Conservation (phyloP, 2,329 filamentous ascomycete genomes). For the Verticillium alfalfae region DNA sequence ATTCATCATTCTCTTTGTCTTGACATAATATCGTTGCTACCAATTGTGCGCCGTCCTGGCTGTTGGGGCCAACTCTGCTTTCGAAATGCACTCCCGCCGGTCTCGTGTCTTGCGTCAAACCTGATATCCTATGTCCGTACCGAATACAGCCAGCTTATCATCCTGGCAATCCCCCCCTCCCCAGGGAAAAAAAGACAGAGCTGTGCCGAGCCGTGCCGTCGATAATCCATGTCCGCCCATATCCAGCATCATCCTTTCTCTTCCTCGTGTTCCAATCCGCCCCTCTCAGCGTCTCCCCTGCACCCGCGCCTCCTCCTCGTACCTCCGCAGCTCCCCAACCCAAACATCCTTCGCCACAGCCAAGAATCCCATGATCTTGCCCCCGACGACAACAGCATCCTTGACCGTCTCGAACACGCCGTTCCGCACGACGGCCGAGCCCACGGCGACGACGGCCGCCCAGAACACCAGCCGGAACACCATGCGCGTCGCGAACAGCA, state of each 20-base stretch:
- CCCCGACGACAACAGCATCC: conserved; percentile 44
- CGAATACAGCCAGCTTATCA: no score
- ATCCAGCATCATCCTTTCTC: no score
- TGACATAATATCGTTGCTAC: neutral
- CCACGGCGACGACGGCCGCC: conserved; percentile 48
- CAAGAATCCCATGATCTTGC: conserved; percentile 39
- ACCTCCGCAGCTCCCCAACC: conserved; percentile 51
- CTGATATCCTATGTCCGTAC: neutral
- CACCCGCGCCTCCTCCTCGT: conserved; percentile 40
- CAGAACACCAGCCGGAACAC: conserved; percentile 59
- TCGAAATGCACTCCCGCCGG: neutral
- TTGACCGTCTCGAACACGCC: conserved; percentile 59
- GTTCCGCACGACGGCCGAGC: conserved; percentile 56
- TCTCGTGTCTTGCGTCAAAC: neutral
- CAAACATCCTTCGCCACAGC: conserved; percentile 48
- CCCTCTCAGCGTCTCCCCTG: conserved; percentile 10
- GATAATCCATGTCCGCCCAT: no score
- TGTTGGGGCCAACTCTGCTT: neutral
- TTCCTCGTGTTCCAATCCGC: neutral
- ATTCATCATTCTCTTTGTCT: neutral
- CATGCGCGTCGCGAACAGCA: conserved; percentile 74
- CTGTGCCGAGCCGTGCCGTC: no score
- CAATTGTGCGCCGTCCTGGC: neutral
- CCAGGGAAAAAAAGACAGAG: no score
- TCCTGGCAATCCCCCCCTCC: no score